These are phyloP conservation scores for Tinospora cordifolia DNA, from an alignment of 164 flowering plant species.

Conservation along the genomic window DNA sequence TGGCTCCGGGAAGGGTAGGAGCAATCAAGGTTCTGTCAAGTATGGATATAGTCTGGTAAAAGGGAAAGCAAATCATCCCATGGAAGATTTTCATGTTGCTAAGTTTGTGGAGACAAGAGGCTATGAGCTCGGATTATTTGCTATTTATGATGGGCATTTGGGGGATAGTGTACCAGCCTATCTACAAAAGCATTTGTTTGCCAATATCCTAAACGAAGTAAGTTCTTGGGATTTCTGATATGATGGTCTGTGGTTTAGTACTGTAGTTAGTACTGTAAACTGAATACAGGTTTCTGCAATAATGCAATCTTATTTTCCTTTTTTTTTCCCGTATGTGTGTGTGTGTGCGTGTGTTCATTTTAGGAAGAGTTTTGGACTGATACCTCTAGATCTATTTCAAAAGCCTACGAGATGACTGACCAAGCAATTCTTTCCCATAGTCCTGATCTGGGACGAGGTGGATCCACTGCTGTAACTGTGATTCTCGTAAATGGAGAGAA, in stretches of 20 bases:
- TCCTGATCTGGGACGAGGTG: constrained; percentile 73
- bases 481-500: constrained; percentile 52
- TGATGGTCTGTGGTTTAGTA: background rate
- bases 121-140: constrained; percentile 71
- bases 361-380: constrained; percentile 75
- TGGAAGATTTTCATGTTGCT: constrained; percentile 89
- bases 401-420: constrained; percentile 74
- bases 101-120: constrained; percentile 43
- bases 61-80: constrained; percentile 86
- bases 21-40: constrained; percentile 38
- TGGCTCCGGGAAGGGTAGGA: constrained; percentile 64
- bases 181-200: constrained; percentile 65
- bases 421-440: constrained; percentile 62
- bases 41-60: constrained; percentile 71
- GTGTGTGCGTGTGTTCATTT: constrained; percentile 12
- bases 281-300: background rate
- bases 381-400: constrained; percentile 47
- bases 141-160: constrained; percentile 76
- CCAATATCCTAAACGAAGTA: constrained; percentile 70
- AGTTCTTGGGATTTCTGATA: constrained; percentile 8
- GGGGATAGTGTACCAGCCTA: constrained; percentile 81
- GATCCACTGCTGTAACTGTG: constrained; percentile 90
- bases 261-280: background rate
- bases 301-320: background rate
- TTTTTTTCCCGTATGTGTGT: too few species aligned